Base-by-base conservation (phyloP, 192 early-diverging fungal genomes). In the Diversispora epigaea region DNA sequence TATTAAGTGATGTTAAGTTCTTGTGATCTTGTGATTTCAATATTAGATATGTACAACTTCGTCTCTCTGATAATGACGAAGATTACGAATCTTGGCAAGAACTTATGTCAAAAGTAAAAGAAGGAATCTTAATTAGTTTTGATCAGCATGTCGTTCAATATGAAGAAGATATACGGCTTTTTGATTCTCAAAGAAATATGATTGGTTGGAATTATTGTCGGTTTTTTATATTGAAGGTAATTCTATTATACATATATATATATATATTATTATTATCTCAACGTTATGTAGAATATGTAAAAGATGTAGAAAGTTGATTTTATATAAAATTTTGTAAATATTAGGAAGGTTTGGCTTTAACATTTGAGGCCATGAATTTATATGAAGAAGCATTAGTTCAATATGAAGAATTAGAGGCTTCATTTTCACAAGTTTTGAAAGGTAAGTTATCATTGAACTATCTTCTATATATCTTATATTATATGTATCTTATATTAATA, bases 181-280 rank as follows among this genome's bases (percentile, higher is more conserved):
- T 97, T 57, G 98, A 99, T 61, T 88, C 92, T 40, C 96, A 98
- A 79, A 83, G 98, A 58, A 85, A 96, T 68, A 88, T 98, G 82
- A 96, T 97, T 6, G 98, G 98, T 0, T 99, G 98, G 98, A 99
- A 99, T 80, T 99, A 97, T 81, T 98, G 96, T 80, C 91, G 88
- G 58, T 98, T 95, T 79, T 99, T 99, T 78, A 89, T 98, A 56
- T 79, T 96, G 64, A 99, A 99, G 82, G 90, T 91, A 67, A 17
- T 55, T 40, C 17, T 22, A 22, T 17, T 49, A 47, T 50, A n/a
- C n/a, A n/a, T n/a, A n/a, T n/a, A n/a, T n/a, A n/a, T n/a, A n/a
- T n/a, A n/a, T n/a, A n/a, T n/a, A n/a, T n/a, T n/a, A 47, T 22
- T 22, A 62, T 21, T 11, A 4, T 22, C 22, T 6, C n/a, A 4